Evolutionary conservation across 2,329 filamentous ascomycete genomes (phyloP).

Genomic region (Paecilomyces sp.): DNA sequence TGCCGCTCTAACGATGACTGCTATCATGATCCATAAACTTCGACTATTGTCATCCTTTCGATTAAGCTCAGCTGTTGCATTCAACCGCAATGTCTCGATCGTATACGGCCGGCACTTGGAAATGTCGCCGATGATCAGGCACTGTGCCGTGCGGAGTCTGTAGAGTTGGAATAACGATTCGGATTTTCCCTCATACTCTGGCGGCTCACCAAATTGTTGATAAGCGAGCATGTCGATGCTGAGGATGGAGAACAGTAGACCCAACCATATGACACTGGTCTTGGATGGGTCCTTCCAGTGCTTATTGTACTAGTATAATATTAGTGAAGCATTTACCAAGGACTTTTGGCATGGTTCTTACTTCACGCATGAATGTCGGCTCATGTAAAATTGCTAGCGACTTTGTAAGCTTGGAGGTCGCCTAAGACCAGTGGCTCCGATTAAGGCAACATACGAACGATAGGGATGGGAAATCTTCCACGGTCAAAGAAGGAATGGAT

Average conservation of each 20-base stretch:
- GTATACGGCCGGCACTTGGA: neutral
- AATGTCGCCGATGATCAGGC: neutral
- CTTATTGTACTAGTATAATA: neutral
- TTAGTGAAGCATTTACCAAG: neutral
- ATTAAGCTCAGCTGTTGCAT: neutral
- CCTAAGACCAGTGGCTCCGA: neutral
- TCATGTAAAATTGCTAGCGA: constrained; percentile 5
- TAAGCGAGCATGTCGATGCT: neutral
- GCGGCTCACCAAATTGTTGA: neutral
- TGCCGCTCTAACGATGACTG: constrained; percentile 22
- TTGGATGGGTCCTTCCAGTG: neutral
- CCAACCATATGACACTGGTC: neutral
- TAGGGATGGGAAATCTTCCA: constrained; percentile 2
- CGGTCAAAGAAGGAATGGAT: constrained; percentile 5
- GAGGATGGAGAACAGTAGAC: neutral
- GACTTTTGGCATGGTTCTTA: neutral
- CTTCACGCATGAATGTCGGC: constrained; percentile 7
- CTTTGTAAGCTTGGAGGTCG: neutral
- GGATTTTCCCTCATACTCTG: neutral
- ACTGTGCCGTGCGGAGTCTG: neutral
- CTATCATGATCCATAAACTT: constrained; percentile 38
- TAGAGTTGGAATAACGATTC: neutral
- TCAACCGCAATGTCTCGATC: neutral
- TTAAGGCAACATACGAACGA: constrained; percentile 3
- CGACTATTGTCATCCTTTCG: neutral